Evolutionary conservation across 1,284 basidiomycete species (phyloP), one percentile per base, ranked within the genome.

Genomic region (Tilletiopsis washingtonensis): DNA sequence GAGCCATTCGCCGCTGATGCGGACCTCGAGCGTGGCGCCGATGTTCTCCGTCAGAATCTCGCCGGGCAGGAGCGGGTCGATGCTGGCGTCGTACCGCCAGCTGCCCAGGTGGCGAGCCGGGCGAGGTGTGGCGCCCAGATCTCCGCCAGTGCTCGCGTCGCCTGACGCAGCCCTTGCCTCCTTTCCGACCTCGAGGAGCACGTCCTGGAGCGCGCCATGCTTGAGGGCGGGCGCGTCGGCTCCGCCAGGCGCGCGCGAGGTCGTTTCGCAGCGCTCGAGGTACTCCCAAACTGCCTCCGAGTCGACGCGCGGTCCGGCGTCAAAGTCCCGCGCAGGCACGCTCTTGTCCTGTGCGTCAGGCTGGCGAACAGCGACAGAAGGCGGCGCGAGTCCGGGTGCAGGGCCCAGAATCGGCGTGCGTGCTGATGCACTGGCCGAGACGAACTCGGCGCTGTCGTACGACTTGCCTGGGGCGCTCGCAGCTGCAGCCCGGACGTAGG

Each of bases 241-340:
- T n/a, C 20, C 41, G 24, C 21, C 21, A 11, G 41, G 11, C 27
- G 6, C 14, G 21, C 15, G 15, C 2, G 21, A 39, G 32, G n/a
- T 23, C 37, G 29, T 25, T 24, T 43, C 36, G 15, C 44, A 65
- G 15, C 59, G 57, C 47, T 71, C 68, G 15, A 73, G 49, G 25
- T 66, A 66, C 41, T 66, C 55, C 68, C 70, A 71, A 2, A 73
- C 70, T 0, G 63, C 62, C 49, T 71, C 69, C 37, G 59, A 66
- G 40, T 71, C 67, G 17, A 73, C 69, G 2, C 67, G 51, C 1
- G 67, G 69, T 6, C 69, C 69, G 0, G 64, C 57, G 17, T 54
- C 47, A 4, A 61, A 53, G 43, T 62, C 60, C 21, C 53, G 58
- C 32, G 25, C 26, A 14, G 50, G 43, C 27, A 42, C 50, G 32